Evolutionary conservation across 164 flowering plant genomes (phyloP).

Genomic region (Echeveria elegans): DNA sequence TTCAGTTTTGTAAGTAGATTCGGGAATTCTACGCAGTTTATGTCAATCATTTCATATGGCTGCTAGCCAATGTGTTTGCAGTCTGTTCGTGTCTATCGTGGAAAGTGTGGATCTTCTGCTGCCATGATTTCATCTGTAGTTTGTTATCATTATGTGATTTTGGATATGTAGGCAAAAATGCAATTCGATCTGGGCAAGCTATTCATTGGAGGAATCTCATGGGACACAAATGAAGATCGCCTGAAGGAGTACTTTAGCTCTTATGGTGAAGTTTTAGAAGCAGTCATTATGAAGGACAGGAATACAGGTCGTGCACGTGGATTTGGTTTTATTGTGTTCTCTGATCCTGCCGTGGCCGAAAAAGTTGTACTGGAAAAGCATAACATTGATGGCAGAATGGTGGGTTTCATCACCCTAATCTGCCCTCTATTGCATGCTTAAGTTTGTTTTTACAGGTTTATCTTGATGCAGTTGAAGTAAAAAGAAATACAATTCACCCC

Average conservation of each 20-base stretch:
- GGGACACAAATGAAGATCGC: conserved; percentile 39
- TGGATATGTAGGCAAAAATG: conserved; percentile 25
- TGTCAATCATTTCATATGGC: no score
- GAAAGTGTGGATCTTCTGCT: not conserved
- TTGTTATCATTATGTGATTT: conserved; percentile 10
- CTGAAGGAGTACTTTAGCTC: conserved; percentile 33
- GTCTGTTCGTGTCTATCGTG: not conserved
- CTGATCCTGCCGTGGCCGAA: conserved; percentile 38
- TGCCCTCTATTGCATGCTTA: no score
- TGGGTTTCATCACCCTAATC: conserved; percentile 12
- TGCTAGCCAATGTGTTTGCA: not conserved
- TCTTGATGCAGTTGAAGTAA: no score
- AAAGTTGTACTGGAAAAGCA: conserved; percentile 36
- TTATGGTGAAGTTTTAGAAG: conserved; percentile 37
- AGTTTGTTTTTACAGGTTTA: not conserved
- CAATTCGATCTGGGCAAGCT: conserved; percentile 40
- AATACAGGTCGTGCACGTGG: conserved; percentile 46
- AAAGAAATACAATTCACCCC: no score
- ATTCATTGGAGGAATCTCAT: conserved; percentile 38
- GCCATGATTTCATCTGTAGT: not conserved
- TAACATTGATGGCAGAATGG: conserved; percentile 43
- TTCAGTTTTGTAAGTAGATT: no score
- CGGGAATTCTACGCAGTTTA: no score
- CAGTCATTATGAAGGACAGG: conserved; percentile 44
- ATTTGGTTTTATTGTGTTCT: conserved; percentile 38